A percentile compares a stretch with the other conserved stretches of the same genome.
Conservation (phyloP, 805 yeast species). For the Ogataea paradorogensis region DNA sequence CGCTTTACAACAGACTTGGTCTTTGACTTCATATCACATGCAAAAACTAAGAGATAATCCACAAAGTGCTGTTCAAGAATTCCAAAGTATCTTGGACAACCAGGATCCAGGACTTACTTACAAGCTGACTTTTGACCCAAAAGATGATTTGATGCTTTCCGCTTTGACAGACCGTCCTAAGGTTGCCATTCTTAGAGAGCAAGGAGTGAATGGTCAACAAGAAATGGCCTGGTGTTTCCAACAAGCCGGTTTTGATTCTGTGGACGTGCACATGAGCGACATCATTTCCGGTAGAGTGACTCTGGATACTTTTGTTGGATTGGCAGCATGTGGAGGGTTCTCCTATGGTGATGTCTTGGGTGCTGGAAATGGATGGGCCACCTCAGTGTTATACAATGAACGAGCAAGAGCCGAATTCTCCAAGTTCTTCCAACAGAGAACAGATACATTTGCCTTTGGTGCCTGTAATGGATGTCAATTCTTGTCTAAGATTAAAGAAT, state of each 20-base stretch:
- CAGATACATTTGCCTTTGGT: constrained; percentile 94
- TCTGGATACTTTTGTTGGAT: constrained; percentile 79
- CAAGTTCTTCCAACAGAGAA: constrained; percentile 79
- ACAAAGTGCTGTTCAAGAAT: constrained; percentile 83
- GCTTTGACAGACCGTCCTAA: constrained; percentile 55
- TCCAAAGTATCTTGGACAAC: constrained; percentile 68
- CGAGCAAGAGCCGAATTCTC: constrained; percentile 72
- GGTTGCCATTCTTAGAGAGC: constrained; percentile 96
- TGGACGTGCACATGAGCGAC: constrained; percentile 97
- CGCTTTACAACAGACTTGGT: constrained; percentile 77
- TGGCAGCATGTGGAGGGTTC: constrained; percentile 99
- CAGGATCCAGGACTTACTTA: constrained; percentile 86
- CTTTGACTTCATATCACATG: constrained; percentile 82
- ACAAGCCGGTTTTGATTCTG: constrained; percentile 90
- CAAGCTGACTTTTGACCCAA: constrained; percentile 67
- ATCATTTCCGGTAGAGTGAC: constrained; percentile 68
- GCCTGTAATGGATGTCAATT: constrained; percentile 99
- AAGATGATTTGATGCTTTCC: constrained; percentile 44
- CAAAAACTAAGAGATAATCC: constrained; percentile 96
- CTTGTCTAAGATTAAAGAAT: constrained; percentile 75
- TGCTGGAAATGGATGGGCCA: constrained; percentile 99
- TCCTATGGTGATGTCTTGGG: constrained; percentile 98
- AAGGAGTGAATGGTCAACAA: constrained; percentile 96
- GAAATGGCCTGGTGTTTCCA: constrained; percentile 98
- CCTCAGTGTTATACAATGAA: constrained; percentile 84